A percentile compares a stretch with the other conserved stretches of the same genome.
These are phyloP conservation scores for Hymenoscyphus linearis DNA, from an alignment of 2,329 filamentous ascomycete species.

Conservation along the genomic window DNA sequence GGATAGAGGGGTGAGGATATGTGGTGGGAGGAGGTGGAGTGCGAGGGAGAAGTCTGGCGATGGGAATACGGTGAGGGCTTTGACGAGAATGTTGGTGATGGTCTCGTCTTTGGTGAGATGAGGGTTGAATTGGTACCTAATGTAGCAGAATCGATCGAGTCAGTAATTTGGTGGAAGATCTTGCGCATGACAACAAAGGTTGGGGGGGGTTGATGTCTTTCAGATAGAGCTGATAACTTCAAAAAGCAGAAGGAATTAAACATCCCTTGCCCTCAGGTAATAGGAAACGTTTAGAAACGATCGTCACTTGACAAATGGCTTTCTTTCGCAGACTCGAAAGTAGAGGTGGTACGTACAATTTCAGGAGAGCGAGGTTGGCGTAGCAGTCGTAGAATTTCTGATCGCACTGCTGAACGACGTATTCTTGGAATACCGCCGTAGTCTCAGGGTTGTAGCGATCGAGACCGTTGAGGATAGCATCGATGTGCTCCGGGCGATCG, in stretches of 20 bases:
- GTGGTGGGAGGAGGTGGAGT: conserved; percentile 86
- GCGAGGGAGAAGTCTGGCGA: conserved; percentile 91
- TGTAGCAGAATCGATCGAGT: conserved; percentile 14
- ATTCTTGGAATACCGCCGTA: conserved; percentile 86
- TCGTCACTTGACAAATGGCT: conserved; percentile 57
- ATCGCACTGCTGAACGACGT: conserved; percentile 92
- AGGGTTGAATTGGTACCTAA: conserved; percentile 98
- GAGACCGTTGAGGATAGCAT: conserved; percentile 89
- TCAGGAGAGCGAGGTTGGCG: conserved; percentile 90
- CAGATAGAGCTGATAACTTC: conserved; percentile 81
- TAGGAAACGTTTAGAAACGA: conserved; percentile 89
- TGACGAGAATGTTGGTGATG: conserved; percentile 98
- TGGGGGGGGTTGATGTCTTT: conserved; percentile 34
- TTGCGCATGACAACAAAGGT: conserved; percentile 1
- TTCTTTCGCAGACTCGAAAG: neutral
- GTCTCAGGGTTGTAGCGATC: conserved; percentile 99
- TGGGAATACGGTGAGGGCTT: conserved; percentile 94
- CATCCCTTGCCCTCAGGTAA: conserved; percentile 73
- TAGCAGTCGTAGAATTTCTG: conserved; percentile 92
- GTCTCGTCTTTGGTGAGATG: conserved; percentile 95
- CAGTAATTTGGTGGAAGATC: conserved; percentile 6
- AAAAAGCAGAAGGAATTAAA: conserved; percentile 52
- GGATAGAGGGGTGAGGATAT: conserved; percentile 60
- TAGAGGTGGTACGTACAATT: conserved; percentile 68
- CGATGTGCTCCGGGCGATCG: conserved; percentile 87